Conservation (phyloP, 352 stramenopile species). For the Pythium myriotylum region DNA sequence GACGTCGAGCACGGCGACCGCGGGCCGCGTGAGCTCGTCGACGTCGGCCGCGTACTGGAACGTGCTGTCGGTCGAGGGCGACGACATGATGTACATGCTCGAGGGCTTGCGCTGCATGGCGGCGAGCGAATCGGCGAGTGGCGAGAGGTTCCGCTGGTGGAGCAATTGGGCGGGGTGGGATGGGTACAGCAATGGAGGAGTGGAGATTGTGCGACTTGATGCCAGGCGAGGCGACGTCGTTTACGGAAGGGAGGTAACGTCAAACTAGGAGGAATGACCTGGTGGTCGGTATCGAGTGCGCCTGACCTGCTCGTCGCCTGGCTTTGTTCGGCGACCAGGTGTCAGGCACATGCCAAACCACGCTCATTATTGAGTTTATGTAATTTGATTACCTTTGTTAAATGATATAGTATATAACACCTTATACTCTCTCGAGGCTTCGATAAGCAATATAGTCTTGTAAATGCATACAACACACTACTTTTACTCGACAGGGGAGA, state of each 20-base stretch:
- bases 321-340: background rate
- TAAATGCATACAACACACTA: no score
- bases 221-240: background rate
- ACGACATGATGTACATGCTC: constrained; percentile 14
- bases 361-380: no score
- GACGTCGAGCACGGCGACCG: constrained; percentile 10
- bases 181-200: background rate
- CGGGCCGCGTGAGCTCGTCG: background rate
- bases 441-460: no score
- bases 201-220: background rate
- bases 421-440: no score
- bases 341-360: background rate
- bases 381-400: no score
- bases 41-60: background rate
- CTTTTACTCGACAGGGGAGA: no score
- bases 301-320: background rate
- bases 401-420: no score
- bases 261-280: background rate
- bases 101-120: constrained; percentile 3
- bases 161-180: background rate
- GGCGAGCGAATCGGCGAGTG: background rate
- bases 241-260: background rate
- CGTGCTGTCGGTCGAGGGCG: constrained; percentile 12
- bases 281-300: background rate
- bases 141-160: background rate